These are phyloP conservation scores for Geotrichum histeridarum DNA, from an alignment of 1,139 yeast species.

Conservation along the genomic window DNA sequence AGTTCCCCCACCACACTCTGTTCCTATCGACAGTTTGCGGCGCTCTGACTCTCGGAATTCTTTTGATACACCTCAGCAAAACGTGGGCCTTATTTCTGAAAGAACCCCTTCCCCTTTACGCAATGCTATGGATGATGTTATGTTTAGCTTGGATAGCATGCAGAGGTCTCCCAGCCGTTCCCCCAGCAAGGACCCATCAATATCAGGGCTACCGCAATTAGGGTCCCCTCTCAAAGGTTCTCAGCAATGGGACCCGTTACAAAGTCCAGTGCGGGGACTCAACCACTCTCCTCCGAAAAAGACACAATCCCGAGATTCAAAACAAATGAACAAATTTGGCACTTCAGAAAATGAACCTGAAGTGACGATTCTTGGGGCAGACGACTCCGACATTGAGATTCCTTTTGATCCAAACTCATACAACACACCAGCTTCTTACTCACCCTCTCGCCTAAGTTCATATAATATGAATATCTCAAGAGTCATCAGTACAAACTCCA, in stretches of 20 bases:
- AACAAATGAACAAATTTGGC: neutral
- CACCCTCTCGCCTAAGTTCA: constrained; percentile 9
- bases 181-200: constrained; percentile 1
- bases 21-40: constrained; percentile 17
- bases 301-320: neutral
- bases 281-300: neutral
- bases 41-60: neutral
- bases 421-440: constrained; percentile 16
- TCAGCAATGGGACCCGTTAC: constrained; percentile 1
- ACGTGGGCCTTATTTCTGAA: neutral
- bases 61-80: neutral
- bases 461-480: constrained; percentile 3
- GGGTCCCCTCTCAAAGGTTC: constrained; percentile 3
- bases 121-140: constrained; percentile 37
- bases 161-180: constrained; percentile 10
- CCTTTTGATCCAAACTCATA: constrained; percentile 33
- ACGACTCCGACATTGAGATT: constrained; percentile 21
- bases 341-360: neutral
- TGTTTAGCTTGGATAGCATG: constrained; percentile 33
- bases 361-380: neutral
- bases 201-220: neutral
- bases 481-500: neutral
- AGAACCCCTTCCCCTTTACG: constrained; percentile 54
- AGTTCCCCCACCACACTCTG: constrained; percentile 33
- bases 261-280: neutral